Evolutionary conservation across 225 moss, liverwort and hornwort species (phyloP).

Genomic region (Bryum argenteum): DNA sequence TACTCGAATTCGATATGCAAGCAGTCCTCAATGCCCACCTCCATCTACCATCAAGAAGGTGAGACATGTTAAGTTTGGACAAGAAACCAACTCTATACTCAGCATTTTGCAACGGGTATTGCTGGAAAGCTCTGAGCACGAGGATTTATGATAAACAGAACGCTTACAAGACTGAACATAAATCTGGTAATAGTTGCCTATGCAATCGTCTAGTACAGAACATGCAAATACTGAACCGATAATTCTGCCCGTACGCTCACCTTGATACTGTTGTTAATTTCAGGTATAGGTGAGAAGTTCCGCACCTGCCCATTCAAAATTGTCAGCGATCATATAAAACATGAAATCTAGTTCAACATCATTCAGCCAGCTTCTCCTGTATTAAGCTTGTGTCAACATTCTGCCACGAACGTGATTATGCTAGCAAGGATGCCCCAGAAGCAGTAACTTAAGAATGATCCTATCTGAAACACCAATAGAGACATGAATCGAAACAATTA

Average conservation of each 20-base stretch:
- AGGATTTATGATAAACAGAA: slow-evolving; percentile 5
- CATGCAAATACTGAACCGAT: slow-evolving; percentile 1
- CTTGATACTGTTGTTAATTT: slow-evolving; percentile 94
- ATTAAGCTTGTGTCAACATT: not conserved
- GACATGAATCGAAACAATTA: not conserved
- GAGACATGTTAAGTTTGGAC: slow-evolving; percentile 18
- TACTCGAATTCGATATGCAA: slow-evolving; percentile 96
- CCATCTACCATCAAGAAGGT: slow-evolving; percentile 62
- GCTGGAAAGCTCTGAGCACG: not conserved
- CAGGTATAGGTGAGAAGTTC: slow-evolving; percentile 84
- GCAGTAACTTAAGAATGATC: not conserved
- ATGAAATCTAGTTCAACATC: not conserved
- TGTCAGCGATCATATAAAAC: not conserved
- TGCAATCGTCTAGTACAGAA: slow-evolving; percentile 10
- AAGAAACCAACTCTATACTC: slow-evolving; percentile 1
- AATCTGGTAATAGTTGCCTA: not conserved
- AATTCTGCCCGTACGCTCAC: slow-evolving; percentile 27
- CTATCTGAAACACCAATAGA: not conserved
- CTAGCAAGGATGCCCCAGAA: slow-evolving; percentile 6
- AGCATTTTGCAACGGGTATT: slow-evolving; percentile 1
- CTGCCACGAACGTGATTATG: slow-evolving; percentile 5
- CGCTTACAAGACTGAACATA: slow-evolving; percentile 1
- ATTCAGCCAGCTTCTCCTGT: not conserved
- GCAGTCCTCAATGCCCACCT: slow-evolving; percentile 96
- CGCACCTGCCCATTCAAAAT: slow-evolving; percentile 60